phyloP scores from a whole-genome alignment of 257 asterid genomes.

The Handroanthus guayacan region DNA sequence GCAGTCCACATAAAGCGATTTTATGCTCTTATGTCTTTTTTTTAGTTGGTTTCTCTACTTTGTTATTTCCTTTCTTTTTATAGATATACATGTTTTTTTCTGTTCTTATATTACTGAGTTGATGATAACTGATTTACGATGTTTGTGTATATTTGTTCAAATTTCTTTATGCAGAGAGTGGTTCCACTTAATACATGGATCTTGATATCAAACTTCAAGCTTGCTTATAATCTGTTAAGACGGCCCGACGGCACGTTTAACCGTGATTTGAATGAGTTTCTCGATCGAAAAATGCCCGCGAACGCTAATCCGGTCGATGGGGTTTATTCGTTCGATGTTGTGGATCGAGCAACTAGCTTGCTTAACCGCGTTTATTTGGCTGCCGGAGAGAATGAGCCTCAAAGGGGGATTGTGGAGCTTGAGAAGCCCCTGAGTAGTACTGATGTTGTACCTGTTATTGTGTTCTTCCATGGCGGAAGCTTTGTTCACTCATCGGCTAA shows the following conservation, averaged over 20 bases:
- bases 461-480: slow-evolving; percentile 93
- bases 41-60: slow-evolving; percentile 42
- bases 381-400: slow-evolving; percentile 40
- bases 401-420: slow-evolving; percentile 52
- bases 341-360: slow-evolving; percentile 72
- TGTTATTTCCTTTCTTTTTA: slow-evolving; percentile 39
- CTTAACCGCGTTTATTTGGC: slow-evolving; percentile 69
- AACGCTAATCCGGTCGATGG: slow-evolving; percentile 77
- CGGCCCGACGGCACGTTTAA: slow-evolving; percentile 90
- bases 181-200: slow-evolving; percentile 93
- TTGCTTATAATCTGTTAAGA: slow-evolving; percentile 77
- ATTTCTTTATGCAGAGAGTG: slow-evolving; percentile 54
- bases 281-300: slow-evolving; percentile 80
- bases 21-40: slow-evolving; percentile 39
- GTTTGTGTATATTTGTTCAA: slow-evolving; percentile 19
- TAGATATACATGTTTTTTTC: slow-evolving; percentile 7
- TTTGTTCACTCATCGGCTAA: slow-evolving; percentile 88
- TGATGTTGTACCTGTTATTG: slow-evolving; percentile 68
- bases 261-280: slow-evolving; percentile 74
- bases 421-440: slow-evolving; percentile 66
- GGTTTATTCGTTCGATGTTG: slow-evolving; percentile 74
- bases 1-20: slow-evolving; percentile 39
- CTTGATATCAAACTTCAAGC: slow-evolving; percentile 85
- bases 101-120: background rate
- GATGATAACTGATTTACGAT: slow-evolving; percentile 22